Evolutionary conservation across 345 rosid genomes (phyloP).

Genomic region (Aurinia saxatilis): DNA sequence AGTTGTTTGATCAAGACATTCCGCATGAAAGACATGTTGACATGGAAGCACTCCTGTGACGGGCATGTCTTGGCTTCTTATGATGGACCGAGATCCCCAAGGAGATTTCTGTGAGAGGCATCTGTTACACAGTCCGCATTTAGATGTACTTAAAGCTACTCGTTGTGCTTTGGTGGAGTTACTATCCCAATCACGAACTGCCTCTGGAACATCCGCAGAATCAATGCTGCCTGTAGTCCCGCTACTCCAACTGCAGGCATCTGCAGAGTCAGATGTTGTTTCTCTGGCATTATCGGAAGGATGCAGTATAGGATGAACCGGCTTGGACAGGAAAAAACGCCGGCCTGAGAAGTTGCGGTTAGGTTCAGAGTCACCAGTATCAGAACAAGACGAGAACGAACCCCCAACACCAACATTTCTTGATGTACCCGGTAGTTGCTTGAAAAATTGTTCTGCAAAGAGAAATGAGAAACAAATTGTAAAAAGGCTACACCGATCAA

Average conservation of each 20-base stretch:
- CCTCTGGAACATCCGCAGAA: slow-evolving; percentile 45
- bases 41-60: slow-evolving; percentile 75
- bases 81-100: slow-evolving; percentile 71
- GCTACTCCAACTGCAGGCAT: slow-evolving; percentile 49
- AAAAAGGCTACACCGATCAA: neutral
- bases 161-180: slow-evolving; percentile 48
- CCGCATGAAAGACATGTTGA: slow-evolving; percentile 86
- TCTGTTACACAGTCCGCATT: slow-evolving; percentile 69
- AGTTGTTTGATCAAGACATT: slow-evolving; percentile 87
- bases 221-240: slow-evolving; percentile 37
- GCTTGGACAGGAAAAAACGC: slow-evolving; percentile 55
- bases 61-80: slow-evolving; percentile 78
- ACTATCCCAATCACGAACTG: slow-evolving; percentile 64
- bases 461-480: neutral
- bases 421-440: slow-evolving; percentile 31
- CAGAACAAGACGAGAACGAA: slow-evolving; percentile 36
- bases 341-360: slow-evolving; percentile 44
- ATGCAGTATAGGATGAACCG: slow-evolving; percentile 58
- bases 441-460: slow-evolving; percentile 32
- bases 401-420: slow-evolving; percentile 34
- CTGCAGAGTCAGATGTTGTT: slow-evolving; percentile 48
- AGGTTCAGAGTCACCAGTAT: slow-evolving; percentile 47
- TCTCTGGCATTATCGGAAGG: slow-evolving; percentile 53
- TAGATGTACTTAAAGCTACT: slow-evolving; percentile 54
- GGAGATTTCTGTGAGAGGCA: slow-evolving; percentile 67